A percentile compares a stretch with the other conserved stretches of the same genome.
Conservation (phyloP, 1,284 basidiomycete genomes). For the Cryptococcus jaspeensis region DNA sequence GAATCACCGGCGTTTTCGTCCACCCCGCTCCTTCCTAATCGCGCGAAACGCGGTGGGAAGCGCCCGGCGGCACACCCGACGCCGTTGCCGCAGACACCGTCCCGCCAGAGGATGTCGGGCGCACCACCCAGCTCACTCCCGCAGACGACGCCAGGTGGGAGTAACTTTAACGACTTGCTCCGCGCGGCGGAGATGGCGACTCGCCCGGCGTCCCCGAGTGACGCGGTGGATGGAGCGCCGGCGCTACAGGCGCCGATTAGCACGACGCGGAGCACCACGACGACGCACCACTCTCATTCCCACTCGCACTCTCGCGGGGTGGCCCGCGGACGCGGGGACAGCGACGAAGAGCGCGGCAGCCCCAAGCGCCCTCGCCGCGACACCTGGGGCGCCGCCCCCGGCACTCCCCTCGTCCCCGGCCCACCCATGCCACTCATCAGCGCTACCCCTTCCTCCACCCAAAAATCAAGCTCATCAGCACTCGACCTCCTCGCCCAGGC, state of each 20-base stretch:
- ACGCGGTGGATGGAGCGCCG: slow-evolving; percentile 16
- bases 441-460: not conserved
- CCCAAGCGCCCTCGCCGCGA: slow-evolving; percentile 28
- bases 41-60: slow-evolving; percentile 33
- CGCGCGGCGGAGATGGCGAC: slow-evolving; percentile 47
- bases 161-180: slow-evolving; percentile 45
- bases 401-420: not conserved
- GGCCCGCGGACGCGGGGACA: slow-evolving; percentile 14
- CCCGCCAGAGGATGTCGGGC: slow-evolving; percentile 7
- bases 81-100: slow-evolving; percentile 29
- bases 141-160: slow-evolving; percentile 42
- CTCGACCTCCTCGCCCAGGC: slow-evolving; percentile 46
- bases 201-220: slow-evolving; percentile 36
- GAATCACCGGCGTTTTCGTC: not conserved
- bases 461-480: slow-evolving; percentile 28
- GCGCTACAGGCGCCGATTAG: slow-evolving; percentile 35
- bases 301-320: no score
- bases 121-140: slow-evolving; percentile 18
- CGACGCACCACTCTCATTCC: no score
- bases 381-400: slow-evolving; percentile 6
- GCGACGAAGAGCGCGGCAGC: slow-evolving; percentile 23
- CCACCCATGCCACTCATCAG: not conserved
- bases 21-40: slow-evolving; percentile 29
- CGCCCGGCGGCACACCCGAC: slow-evolving; percentile 18
- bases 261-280: slow-evolving; percentile 20